Base-by-base conservation (phyloP, 257 asterid genomes). In the Solanum peruvianum region DNA sequence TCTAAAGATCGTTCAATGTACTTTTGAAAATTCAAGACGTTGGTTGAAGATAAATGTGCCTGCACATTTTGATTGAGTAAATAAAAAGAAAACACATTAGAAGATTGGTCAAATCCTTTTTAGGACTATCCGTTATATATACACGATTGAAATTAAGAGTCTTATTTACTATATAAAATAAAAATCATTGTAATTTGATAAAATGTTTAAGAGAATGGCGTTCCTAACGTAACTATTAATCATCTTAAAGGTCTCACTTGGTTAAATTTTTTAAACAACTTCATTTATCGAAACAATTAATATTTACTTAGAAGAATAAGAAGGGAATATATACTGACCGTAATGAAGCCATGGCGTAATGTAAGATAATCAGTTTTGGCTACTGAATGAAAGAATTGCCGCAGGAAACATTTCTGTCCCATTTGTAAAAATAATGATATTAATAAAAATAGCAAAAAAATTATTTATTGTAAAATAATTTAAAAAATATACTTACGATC, bases 301-400 rank as follows among this genome's bases (percentile, higher is more conserved):
- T 41, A 41, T 76, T n/a, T 77, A 6, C 44, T 5, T n/a, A 16
- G 31, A 49, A 56, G 29, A 52, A 16, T 13, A 56, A 23, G 4
- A 49, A 23, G 0, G 6, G n/a, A 27, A 67, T 27, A 33, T 33
- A 33, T 33, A 90, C 93, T 37, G n/a, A 94, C 98, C 94, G 93
- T 86, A 76, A 95, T 91, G 85, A 95, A 95, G 37, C 95, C 98
- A 82, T 95, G 98, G 33, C 98, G 98, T 84, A 95, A 87, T 27
- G 98, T 95, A 88, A 95, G 90, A 91, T 93, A 94, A 86, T 95
- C 98, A 80, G 91, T 88, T 88, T 95, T 93, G 29, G 92, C 98
- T 15, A 93, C 97, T 6, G 98, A 95, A 35, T 81, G 82, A 87
- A 93, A 95, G 91, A 95, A 95, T 80, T 95, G 98, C 76, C 98